These are phyloP conservation scores for Barbatosphaeria neglecta DNA, from an alignment of 495 filamentous ascomycete genomes.

Conservation along the genomic window DNA sequence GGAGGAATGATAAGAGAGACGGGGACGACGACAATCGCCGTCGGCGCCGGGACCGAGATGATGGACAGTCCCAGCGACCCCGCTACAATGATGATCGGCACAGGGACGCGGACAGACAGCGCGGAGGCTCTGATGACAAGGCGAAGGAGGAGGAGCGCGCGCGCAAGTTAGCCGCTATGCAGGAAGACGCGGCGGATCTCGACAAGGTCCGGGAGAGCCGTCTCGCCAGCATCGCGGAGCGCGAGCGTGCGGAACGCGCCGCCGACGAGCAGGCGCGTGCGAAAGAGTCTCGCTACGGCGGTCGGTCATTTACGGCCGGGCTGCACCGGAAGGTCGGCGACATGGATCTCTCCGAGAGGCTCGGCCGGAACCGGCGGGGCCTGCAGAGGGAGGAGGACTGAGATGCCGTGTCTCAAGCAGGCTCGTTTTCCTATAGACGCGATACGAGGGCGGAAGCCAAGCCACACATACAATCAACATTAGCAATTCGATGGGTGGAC, in stretches of 20 bases:
- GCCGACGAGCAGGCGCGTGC: conserved; percentile 50
- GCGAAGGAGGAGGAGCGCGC: conserved; percentile 38
- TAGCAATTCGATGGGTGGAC: neutral
- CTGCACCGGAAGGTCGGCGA: conserved; percentile 49
- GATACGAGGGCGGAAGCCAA: neutral
- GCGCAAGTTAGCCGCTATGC: conserved; percentile 77
- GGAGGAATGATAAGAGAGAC: neutral
- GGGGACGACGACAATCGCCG: conserved; percentile 10
- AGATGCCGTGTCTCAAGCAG: neutral
- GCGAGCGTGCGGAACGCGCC: conserved; percentile 52
- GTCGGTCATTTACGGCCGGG: conserved; percentile 47
- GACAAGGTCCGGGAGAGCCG: conserved; percentile 63
- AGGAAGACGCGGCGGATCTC: conserved; percentile 66
- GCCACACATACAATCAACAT: neutral
- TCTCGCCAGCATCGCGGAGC: conserved; percentile 52
- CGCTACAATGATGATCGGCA: conserved; percentile 5
- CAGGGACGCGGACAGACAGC: conserved; percentile 1
- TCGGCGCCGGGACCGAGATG: conserved; percentile 15
- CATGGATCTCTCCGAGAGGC: conserved; percentile 43
- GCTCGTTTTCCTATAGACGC: neutral
- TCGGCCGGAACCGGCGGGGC: conserved; percentile 34
- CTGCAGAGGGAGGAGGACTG: conserved; percentile 25
- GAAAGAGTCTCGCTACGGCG: conserved; percentile 46
- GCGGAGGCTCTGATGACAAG: conserved; percentile 6
- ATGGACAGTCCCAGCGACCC: conserved; percentile 5